Evolutionary conservation across 495 filamentous ascomycete genomes (phyloP).

Genomic region (Tuber melanosporum): DNA sequence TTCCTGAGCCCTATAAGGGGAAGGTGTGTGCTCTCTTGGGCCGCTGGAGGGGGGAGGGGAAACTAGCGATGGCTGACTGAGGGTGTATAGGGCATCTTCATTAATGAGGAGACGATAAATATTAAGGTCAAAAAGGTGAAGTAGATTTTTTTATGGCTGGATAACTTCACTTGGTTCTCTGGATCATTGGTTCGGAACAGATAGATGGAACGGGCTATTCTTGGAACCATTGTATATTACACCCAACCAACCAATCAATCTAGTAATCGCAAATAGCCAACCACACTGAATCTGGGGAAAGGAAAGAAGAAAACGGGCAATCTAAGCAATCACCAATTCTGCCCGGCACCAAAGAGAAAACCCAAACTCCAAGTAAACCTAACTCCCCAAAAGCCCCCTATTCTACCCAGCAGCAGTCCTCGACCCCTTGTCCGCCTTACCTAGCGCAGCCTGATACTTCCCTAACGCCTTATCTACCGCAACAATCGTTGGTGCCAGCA

Average conservation of each 20-base stretch:
- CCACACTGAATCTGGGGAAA: neutral
- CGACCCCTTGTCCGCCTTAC: conserved; percentile 29
- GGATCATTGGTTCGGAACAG: neutral
- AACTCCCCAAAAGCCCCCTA: neutral
- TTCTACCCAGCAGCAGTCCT: neutral
- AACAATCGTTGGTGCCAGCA: conserved; percentile 63
- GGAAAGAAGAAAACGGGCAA: neutral
- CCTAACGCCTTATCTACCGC: conserved; percentile 57
- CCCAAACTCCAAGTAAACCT: conserved; percentile 10
- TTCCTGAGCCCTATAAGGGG: conserved; percentile 95
- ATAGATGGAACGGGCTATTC: neutral
- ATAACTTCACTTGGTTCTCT: neutral
- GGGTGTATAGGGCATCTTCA: conserved; percentile 72
- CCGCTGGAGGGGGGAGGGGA: neutral
- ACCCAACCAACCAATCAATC: neutral
- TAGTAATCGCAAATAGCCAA: neutral
- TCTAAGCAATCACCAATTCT: neutral
- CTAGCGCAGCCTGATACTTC: conserved; percentile 33
- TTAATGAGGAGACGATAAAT: conserved; percentile 94
- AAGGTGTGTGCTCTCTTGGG: conserved; percentile 24
- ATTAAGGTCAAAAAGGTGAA: conserved; percentile 99
- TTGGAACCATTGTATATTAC: conserved; percentile 1
- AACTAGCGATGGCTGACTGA: conserved; percentile 5
- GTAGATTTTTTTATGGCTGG: conserved; percentile 47
- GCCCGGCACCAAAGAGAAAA: neutral